Percentiles rank a stretch among this genome's conserved stretches.
phyloP scores from a whole-genome alignment of 257 asterid genomes.

The Eucommia ulmoides region DNA sequence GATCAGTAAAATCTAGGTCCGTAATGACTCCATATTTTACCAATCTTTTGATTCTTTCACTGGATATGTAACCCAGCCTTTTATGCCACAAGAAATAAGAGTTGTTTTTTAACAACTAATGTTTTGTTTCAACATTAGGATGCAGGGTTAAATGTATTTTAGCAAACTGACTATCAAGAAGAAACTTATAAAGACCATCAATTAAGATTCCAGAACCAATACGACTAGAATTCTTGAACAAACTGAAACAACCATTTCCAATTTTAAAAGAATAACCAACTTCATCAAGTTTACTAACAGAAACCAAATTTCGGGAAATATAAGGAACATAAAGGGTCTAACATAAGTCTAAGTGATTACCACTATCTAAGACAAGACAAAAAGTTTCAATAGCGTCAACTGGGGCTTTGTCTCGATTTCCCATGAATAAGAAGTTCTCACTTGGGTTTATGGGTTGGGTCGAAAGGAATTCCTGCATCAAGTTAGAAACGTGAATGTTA shows the following conservation, averaged over 20 bases:
- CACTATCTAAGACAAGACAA: neutral
- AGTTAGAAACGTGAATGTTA: neutral
- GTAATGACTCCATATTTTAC: neutral
- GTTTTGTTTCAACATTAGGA: neutral
- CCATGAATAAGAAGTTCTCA: neutral
- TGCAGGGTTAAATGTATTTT: neutral
- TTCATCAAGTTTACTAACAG: neutral
- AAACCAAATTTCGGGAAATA: slow-evolving; percentile 3
- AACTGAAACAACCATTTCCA: slow-evolving; percentile 4
- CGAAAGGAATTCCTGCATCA: neutral
- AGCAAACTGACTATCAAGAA: neutral
- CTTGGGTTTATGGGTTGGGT: neutral
- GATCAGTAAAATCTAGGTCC: neutral
- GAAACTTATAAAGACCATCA: neutral
- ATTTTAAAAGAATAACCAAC: neutral
- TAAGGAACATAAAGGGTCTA: slow-evolving; percentile 6
- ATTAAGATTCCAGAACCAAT: neutral
- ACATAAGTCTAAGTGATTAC: neutral
- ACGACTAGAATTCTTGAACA: neutral
- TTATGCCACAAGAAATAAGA: neutral
- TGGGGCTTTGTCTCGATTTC: neutral
- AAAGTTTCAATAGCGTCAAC: neutral
- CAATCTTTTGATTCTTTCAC: neutral
- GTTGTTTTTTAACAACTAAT: neutral
- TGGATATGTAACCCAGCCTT: slow-evolving; percentile 2